Conservation (phyloP, 2,329 filamentous ascomycete species). For the Alternaria gansuensis region DNA sequence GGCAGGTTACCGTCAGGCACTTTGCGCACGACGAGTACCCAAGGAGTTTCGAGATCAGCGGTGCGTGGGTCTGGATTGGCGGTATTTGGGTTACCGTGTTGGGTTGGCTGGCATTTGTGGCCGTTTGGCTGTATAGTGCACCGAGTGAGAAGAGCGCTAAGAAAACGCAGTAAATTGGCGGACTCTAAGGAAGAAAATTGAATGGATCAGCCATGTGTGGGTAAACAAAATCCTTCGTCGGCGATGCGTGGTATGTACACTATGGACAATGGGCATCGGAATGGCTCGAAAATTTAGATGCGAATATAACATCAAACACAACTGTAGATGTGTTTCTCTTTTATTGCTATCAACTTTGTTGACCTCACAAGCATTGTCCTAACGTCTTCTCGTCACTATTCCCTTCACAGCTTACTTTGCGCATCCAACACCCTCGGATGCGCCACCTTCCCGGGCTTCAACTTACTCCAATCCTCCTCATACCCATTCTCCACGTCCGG, state of each 20-base stretch:
- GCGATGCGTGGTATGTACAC: slow-evolving; percentile 26
- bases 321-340: neutral
- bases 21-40: slow-evolving; percentile 98
- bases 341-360: neutral
- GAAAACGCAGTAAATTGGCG: slow-evolving; percentile 57
- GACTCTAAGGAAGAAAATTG: neutral
- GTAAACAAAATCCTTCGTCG: slow-evolving; percentile 16
- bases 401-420: slow-evolving; percentile 35
- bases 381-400: neutral
- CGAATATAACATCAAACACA: slow-evolving; percentile 8
- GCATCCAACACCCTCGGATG: slow-evolving; percentile 53
- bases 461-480: slow-evolving; percentile 59
- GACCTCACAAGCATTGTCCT: neutral
- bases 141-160: slow-evolving; percentile 62
- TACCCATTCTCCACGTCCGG: slow-evolving; percentile 65
- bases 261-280: slow-evolving; percentile 20
- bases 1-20: slow-evolving; percentile 91
- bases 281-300: slow-evolving; percentile 22
- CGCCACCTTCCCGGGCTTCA: slow-evolving; percentile 59
- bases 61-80: slow-evolving; percentile 92
- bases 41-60: slow-evolving; percentile 86
- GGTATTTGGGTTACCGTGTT: slow-evolving; percentile 84
- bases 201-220: slow-evolving; percentile 13
- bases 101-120: slow-evolving; percentile 86
- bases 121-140: slow-evolving; percentile 84